Evolutionary conservation across 306 rosid species (phyloP).

Genomic region (Hippophae rhamnoides): DNA sequence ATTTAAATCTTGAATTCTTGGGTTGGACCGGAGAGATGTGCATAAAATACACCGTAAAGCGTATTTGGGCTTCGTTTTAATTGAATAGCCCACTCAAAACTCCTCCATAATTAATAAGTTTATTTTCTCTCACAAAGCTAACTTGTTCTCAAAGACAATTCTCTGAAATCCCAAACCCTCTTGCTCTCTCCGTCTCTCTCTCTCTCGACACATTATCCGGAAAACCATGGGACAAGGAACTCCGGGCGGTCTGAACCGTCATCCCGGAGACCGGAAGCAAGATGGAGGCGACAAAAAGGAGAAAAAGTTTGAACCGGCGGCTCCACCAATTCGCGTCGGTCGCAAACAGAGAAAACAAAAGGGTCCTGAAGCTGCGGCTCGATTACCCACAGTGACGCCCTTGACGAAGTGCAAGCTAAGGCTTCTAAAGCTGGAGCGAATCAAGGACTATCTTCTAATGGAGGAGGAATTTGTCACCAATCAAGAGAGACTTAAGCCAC

Average conservation of each 20-base stretch:
- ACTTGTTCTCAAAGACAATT: conserved; percentile 23
- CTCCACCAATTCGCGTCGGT: conserved; percentile 81
- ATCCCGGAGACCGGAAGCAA: conserved; percentile 68
- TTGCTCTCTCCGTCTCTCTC: conserved; percentile 8
- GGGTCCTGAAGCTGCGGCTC: conserved; percentile 88
- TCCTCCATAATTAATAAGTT: too few relatives aligned
- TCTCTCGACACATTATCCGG: neutral
- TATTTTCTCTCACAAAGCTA: too few relatives aligned
- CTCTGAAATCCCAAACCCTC: neutral
- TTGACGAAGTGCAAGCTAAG: conserved; percentile 75
- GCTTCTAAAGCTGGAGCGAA: conserved; percentile 74
- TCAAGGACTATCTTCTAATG: conserved; percentile 84
- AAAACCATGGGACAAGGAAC: conserved; percentile 80
- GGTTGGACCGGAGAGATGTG: too few relatives aligned
- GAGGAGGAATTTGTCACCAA: conserved; percentile 93
- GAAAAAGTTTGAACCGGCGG: conserved; percentile 94
- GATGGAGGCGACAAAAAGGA: conserved; percentile 81
- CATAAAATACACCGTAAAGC: too few relatives aligned
- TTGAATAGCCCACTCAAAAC: too few relatives aligned
- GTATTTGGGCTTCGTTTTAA: too few relatives aligned
- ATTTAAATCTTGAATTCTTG: too few relatives aligned
- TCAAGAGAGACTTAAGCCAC: conserved; percentile 91
- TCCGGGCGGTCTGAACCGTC: conserved; percentile 82
- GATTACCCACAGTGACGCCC: conserved; percentile 78
- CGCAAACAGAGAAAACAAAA: conserved; percentile 88